Evolutionary conservation across 78 protist species (phyloP), one percentile per base, ranked within the genome.

Genomic region (Tieghemostelium lacteum): DNA sequence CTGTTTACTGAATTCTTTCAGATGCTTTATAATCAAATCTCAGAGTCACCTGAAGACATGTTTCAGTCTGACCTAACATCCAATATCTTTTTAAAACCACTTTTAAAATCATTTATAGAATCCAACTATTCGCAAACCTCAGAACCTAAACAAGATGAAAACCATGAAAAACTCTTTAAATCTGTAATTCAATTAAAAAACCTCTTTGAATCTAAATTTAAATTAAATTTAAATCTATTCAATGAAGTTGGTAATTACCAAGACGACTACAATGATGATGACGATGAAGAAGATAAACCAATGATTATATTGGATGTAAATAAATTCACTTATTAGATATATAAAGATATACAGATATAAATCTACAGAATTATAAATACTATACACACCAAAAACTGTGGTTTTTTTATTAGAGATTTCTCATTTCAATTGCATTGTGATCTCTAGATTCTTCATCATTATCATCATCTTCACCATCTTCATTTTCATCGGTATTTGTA

Each of bases 51-150:
- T 2, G 14, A 37, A 1, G 89, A 83, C 14, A 36, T 83, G 54
- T 83, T 83, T 42, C 20, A 40, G 12, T 83, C 89, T 31, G 78
- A 83, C 19, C 29, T 83, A 1, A 39, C 89, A 50, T 58, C 52
- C 42, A 83, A 61, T 26, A 28, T 83, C 16, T 83, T 83, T 28
- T 54, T 83, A 28, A 83, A 83, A 60, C 89, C 89, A 37, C 24
- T 83, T 20, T 31, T 83, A 6, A 83, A 83, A 37, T 45, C 52
- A n/a, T 83, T 83, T 49, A 83, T 83, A 8, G 89, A 83, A 31
- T 50, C 89, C 33, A 4, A 33, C 22, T 73, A 36, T 57, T 33
- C 33, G 8, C 69, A 58, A 36, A 28, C 10, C 12, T 24, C 19
- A 5, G n/a, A 39, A 31, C 20, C 7, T 36, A 50, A 36, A 34